phyloP scores from a whole-genome alignment of 345 rosid genomes.

The Psidium friedrichsthalianum region DNA sequence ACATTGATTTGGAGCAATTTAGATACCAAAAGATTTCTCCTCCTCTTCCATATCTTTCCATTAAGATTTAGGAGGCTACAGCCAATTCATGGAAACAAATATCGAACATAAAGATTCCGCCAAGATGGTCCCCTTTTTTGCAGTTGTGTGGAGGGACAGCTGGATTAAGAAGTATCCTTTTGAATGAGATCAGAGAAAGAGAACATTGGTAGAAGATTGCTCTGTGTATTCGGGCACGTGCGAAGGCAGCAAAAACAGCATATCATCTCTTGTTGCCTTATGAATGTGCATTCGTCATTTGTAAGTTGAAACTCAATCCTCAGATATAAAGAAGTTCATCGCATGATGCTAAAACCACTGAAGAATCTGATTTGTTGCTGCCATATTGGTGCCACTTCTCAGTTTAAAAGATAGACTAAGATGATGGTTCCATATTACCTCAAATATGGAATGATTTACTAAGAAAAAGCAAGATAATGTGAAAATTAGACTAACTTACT shows the following conservation, averaged over 20 bases:
- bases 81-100: not conserved
- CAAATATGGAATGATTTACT: not conserved
- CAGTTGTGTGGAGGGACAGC: not conserved
- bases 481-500: not conserved
- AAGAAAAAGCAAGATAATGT: not conserved
- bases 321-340: not conserved
- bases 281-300: not conserved
- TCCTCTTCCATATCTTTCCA: not conserved
- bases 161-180: not conserved
- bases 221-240: not conserved
- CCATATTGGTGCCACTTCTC: not conserved
- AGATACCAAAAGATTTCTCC: not conserved
- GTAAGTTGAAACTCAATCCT: not conserved
- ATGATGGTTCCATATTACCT: not conserved
- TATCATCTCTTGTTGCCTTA: not conserved
- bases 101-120: not conserved
- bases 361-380: not conserved
- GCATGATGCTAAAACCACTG: not conserved
- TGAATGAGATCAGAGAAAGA: not conserved
- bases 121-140: not conserved
- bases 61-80: not conserved
- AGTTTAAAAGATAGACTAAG: not conserved
- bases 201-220: not conserved
- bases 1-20: not conserved
- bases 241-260: not conserved